Evolutionary conservation across 108 stramenopile species (phyloP).

Genomic region (Pseudonitzschia delicatissima): DNA sequence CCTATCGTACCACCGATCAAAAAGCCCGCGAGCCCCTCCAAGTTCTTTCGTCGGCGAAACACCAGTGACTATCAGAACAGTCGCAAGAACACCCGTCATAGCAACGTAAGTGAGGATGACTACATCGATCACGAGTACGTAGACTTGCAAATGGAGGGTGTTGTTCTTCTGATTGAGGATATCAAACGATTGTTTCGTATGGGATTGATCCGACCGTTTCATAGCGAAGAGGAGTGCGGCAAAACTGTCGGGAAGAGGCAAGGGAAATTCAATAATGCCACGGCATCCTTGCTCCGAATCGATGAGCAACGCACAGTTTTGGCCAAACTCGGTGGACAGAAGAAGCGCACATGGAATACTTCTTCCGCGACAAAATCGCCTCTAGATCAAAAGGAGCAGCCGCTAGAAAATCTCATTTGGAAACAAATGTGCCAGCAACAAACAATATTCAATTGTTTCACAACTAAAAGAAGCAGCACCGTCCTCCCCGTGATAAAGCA

Average conservation of each 20-base stretch:
- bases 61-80: background rate
- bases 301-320: conserved; percentile 58
- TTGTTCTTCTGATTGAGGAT: conserved; percentile 40
- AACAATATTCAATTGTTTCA: conserved; percentile 41
- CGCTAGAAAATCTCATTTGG: conserved; percentile 56
- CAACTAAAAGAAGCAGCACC: conserved; percentile 2
- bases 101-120: conserved; percentile 3
- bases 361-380: conserved; percentile 14
- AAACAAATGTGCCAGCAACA: conserved; percentile 79
- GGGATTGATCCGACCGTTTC: conserved; percentile 73
- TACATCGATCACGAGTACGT: conserved; percentile 26
- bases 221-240: conserved; percentile 80
- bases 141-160: conserved; percentile 25
- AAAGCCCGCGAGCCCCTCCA: conserved; percentile 13
- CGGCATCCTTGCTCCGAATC: conserved; percentile 38
- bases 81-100: background rate
- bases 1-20: background rate
- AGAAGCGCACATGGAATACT: background rate
- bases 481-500: conserved; percentile 70
- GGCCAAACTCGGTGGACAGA: conserved; percentile 48
- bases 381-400: background rate
- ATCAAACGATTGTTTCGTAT: conserved; percentile 42
- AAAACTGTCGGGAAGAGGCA: conserved; percentile 47
- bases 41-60: conserved; percentile 20
- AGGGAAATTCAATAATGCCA: conserved; percentile 16